phyloP scores from a whole-genome alignment of 2,329 filamentous ascomycete species.

The Pestalotiopsis sp. region DNA sequence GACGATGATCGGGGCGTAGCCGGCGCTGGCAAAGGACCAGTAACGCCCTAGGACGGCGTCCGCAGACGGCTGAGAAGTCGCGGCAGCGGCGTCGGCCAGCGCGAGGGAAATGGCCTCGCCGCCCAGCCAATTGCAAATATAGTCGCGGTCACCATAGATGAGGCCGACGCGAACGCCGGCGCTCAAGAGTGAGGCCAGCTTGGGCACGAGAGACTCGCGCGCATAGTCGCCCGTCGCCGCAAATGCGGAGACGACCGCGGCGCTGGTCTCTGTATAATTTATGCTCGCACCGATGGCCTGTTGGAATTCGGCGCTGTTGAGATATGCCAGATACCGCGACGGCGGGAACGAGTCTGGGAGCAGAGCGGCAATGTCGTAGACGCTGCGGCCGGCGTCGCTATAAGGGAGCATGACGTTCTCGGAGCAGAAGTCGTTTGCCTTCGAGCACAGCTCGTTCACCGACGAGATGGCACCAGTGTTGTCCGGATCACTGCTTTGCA shows the following conservation, averaged over 20 bases:
- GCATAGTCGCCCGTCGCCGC: conserved; percentile 26
- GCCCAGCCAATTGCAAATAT: conserved; percentile 58
- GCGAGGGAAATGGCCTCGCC: conserved; percentile 51
- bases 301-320: conserved; percentile 58
- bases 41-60: neutral
- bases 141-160: conserved; percentile 60
- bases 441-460: conserved; percentile 60
- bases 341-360: conserved; percentile 52
- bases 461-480: conserved; percentile 56
- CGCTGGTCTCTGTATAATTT: conserved; percentile 53
- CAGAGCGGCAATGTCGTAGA: conserved; percentile 33
- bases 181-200: conserved; percentile 54
- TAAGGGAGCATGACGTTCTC: conserved; percentile 60
- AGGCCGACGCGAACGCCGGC: conserved; percentile 55
- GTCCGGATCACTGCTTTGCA: conserved; percentile 53
- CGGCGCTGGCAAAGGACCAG: conserved; percentile 58
- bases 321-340: conserved; percentile 53
- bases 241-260: conserved; percentile 47
- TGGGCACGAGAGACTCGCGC: conserved; percentile 35
- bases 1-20: conserved; percentile 62
- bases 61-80: conserved; percentile 34
- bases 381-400: conserved; percentile 20
- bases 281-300: conserved; percentile 57
- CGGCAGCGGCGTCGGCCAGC: conserved; percentile 46
- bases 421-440: conserved; percentile 49